Percentiles rank a stretch among this genome's conserved stretches.
Conservation (phyloP, 2,329 filamentous ascomycete genomes). For the Clonostachys rosea region DNA sequence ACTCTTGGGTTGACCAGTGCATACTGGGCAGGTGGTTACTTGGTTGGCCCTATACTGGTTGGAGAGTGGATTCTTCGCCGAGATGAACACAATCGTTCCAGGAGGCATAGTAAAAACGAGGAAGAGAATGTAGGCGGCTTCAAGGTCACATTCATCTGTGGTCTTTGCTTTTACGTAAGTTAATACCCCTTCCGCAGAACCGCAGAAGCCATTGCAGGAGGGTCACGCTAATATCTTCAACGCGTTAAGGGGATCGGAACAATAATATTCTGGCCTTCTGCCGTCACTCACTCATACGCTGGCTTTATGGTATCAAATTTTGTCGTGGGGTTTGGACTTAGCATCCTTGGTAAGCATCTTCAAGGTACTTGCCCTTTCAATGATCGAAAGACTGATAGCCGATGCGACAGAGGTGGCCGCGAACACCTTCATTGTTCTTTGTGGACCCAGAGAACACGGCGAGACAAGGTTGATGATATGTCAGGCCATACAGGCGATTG, state of each 20-base stretch:
- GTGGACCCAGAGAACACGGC: slow-evolving; percentile 67
- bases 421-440: slow-evolving; percentile 69
- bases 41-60: slow-evolving; percentile 64
- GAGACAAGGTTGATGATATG: slow-evolving; percentile 73
- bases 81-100: slow-evolving; percentile 54
- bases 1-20: slow-evolving; percentile 64
- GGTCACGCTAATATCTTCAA: too few relatives aligned
- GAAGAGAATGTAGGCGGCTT: slow-evolving; percentile 58
- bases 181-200: too few relatives aligned
- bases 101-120: slow-evolving; percentile 26
- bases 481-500: slow-evolving; percentile 73
- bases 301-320: slow-evolving; percentile 74
- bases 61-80: slow-evolving; percentile 67
- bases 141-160: slow-evolving; percentile 75
- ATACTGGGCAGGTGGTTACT: slow-evolving; percentile 68
- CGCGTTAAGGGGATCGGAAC: slow-evolving; percentile 52
- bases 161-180: slow-evolving; percentile 60
- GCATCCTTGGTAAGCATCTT: slow-evolving; percentile 34
- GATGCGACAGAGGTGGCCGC: slow-evolving; percentile 65
- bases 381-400: too few relatives aligned
- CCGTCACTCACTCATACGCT: slow-evolving; percentile 67
- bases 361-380: too few relatives aligned
- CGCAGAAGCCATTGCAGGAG: too few relatives aligned
- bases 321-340: slow-evolving; percentile 72
- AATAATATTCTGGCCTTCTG: slow-evolving; percentile 84